Evolutionary conservation across 164 flowering plant species (phyloP).

Genomic region (Stephania japonica): DNA sequence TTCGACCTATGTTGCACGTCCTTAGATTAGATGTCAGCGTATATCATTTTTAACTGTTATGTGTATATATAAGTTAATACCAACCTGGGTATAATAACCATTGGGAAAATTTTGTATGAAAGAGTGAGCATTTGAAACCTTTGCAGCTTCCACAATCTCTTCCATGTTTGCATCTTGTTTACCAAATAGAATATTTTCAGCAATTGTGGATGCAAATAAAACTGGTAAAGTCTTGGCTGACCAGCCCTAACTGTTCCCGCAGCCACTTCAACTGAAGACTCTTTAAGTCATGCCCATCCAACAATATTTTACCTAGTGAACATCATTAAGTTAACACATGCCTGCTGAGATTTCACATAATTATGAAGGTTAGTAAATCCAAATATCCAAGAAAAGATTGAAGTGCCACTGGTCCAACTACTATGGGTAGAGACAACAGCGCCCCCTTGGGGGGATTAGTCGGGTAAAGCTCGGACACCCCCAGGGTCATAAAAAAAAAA

Average conservation of each 20-base stretch:
- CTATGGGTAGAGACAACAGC: no score
- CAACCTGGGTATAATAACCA: constrained; percentile 67
- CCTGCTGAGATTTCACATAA: not conserved
- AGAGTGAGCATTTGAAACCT: constrained; percentile 73
- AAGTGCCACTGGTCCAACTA: no score
- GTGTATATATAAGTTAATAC: not conserved
- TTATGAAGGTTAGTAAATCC: not conserved
- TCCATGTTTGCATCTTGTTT: constrained; percentile 50
- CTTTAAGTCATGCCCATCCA: constrained; percentile 68
- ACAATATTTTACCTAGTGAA: constrained; percentile 42
- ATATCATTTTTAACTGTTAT: not conserved
- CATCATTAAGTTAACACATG: not conserved
- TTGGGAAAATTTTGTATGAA: constrained; percentile 52
- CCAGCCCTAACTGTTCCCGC: constrained; percentile 74
- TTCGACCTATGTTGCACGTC: not conserved
- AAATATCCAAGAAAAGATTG: no score
- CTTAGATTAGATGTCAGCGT: not conserved
- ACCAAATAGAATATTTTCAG: constrained; percentile 58
- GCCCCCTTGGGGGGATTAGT: no score
- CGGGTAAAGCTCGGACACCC: no score
- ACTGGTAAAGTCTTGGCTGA: constrained; percentile 88
- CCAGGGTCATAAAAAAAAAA: no score
- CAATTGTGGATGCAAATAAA: constrained; percentile 61
- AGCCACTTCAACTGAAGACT: constrained; percentile 63
- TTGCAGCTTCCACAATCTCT: constrained; percentile 54